Conservation (phyloP, 2,329 filamentous ascomycete genomes). For the Monilinia vaccinii-corymbosi region DNA sequence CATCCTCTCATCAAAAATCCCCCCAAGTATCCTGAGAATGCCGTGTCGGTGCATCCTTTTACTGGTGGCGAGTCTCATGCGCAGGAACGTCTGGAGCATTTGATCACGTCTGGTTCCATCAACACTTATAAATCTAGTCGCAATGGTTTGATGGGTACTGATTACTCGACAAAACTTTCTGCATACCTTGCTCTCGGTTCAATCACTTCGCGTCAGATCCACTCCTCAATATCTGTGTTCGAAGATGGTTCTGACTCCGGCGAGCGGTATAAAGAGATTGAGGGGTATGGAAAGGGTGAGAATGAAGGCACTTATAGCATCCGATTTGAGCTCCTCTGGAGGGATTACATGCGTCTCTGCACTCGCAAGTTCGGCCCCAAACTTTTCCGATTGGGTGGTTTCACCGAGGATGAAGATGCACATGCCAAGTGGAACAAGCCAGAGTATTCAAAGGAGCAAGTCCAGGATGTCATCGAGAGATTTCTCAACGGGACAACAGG, state of each 20-base stretch:
- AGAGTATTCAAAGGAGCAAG: conserved; percentile 31
- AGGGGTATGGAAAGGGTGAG: conserved; percentile 57
- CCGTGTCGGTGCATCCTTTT: conserved; percentile 55
- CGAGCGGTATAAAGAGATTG: conserved; percentile 14
- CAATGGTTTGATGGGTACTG: conserved; percentile 59
- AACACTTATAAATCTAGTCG: conserved; percentile 59
- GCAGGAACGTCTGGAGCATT: conserved; percentile 47
- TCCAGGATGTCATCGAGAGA: conserved; percentile 43
- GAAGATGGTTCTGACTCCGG: conserved; percentile 48
- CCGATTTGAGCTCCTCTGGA: conserved; percentile 66
- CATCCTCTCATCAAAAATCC: conserved; percentile 40
- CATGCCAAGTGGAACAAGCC: conserved; percentile 16
- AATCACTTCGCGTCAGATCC: conserved; percentile 63
- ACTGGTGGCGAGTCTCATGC: conserved; percentile 56
- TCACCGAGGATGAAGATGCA: conserved; percentile 38
- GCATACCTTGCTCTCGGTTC: conserved; percentile 64
- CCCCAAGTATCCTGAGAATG: conserved; percentile 43
- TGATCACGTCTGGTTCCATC: conserved; percentile 53
- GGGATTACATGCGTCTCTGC: conserved; percentile 74
- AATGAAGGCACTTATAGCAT: conserved; percentile 62
- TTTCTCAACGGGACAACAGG: conserved; percentile 62
- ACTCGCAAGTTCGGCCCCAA: conserved; percentile 57
- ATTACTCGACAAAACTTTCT: conserved; percentile 70
- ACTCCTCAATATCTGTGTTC: conserved; percentile 56
- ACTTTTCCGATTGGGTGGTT: conserved; percentile 58